Evolutionary conservation across 331 rosid genomes (phyloP).

Genomic region (Quercus tomentella): DNA sequence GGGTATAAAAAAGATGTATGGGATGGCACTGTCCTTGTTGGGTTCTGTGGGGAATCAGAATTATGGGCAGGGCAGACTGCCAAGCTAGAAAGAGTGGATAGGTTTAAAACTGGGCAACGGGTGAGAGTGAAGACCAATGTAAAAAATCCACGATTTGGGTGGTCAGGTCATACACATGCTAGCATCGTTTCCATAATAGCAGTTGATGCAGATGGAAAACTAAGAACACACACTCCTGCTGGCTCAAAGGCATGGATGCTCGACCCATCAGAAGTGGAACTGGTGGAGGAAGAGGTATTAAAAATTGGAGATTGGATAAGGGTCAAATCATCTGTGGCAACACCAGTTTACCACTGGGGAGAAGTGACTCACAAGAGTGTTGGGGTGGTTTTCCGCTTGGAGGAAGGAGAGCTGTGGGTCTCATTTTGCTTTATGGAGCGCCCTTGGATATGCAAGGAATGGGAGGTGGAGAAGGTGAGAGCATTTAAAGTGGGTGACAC

Average conservation of each 20-base stretch:
- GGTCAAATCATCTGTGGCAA: constrained; percentile 72
- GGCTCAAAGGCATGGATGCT: constrained; percentile 91
- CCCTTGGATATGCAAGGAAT: constrained; percentile 88
- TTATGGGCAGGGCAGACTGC: constrained; percentile 80
- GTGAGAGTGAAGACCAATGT: constrained; percentile 61
- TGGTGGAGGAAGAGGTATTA: constrained; percentile 72
- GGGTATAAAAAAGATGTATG: constrained; percentile 71
- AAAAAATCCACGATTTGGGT: constrained; percentile 83
- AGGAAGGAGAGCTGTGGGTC: constrained; percentile 82
- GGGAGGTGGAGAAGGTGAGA: constrained; percentile 69
- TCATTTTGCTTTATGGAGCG: constrained; percentile 81
- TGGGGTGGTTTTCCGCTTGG: constrained; percentile 91
- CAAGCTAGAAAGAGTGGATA: constrained; percentile 61
- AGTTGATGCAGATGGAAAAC: constrained; percentile 92
- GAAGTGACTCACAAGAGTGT: constrained; percentile 78
- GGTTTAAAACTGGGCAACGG: constrained; percentile 61
- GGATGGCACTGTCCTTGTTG: constrained; percentile 74
- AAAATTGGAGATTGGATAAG: constrained; percentile 85
- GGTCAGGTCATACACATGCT: constrained; percentile 90
- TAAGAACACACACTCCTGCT: constrained; percentile 79
- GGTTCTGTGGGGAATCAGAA: constrained; percentile 93
- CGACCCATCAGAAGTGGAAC: constrained; percentile 90
- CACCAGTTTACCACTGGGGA: constrained; percentile 96
- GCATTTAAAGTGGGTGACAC: constrained; percentile 73
- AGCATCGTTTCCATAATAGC: constrained; percentile 74